Evolutionary conservation across 2,329 filamentous ascomycete species (phyloP).

Genomic region (Eurotiales sp.): DNA sequence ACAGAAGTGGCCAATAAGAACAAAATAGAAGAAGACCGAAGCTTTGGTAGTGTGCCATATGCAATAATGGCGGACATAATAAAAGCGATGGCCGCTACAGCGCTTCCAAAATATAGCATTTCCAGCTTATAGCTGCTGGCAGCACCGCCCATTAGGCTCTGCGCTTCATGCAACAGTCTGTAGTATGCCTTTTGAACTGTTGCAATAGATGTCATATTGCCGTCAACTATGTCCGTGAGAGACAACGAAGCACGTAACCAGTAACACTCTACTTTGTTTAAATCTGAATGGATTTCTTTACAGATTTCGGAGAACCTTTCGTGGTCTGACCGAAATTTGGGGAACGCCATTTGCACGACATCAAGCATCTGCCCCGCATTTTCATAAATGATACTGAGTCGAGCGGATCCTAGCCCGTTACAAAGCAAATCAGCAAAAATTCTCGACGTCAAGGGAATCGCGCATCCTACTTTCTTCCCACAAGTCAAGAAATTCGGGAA

Average conservation of each 20-base stretch:
- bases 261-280: conserved; percentile 63
- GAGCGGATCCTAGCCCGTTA: conserved; percentile 45
- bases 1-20: conserved; percentile 52
- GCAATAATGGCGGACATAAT: conserved; percentile 30
- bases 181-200: conserved; percentile 26
- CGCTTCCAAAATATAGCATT: conserved; percentile 35
- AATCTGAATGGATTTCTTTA: conserved; percentile 24
- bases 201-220: conserved; percentile 8
- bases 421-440: conserved; percentile 9
- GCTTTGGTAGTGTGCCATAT: conserved; percentile 27
- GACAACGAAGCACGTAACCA: conserved; percentile 51
- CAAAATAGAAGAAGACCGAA: conserved; percentile 18
- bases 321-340: conserved; percentile 48
- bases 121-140: conserved; percentile 86
- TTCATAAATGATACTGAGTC: conserved; percentile 64
- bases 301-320: conserved; percentile 21
- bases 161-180: conserved; percentile 67
- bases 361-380: conserved; percentile 79
- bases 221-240: conserved; percentile 17
- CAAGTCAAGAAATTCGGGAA: conserved; percentile 71
- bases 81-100: conserved; percentile 43
- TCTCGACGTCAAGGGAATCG: conserved; percentile 4
- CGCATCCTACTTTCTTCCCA: conserved; percentile 60
- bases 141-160: conserved; percentile 78
- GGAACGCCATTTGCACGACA: conserved; percentile 72